Conservation (phyloP, 202 grass and related monocot genomes). For the Eragrostis tef region DNA sequence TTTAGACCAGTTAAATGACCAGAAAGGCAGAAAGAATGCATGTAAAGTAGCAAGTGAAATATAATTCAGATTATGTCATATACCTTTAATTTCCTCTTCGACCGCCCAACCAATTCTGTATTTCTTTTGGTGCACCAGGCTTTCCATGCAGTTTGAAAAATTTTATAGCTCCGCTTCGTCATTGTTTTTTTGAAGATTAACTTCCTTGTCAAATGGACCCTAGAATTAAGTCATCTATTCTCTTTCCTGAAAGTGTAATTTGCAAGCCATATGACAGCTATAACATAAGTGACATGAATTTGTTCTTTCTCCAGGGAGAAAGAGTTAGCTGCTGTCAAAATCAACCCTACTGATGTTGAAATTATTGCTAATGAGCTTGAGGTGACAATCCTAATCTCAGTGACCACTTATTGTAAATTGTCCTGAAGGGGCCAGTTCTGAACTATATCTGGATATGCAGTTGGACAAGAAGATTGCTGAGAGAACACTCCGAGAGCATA, state of each 20-base stretch:
- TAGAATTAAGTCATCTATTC: not conserved
- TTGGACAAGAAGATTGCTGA: conserved; percentile 96
- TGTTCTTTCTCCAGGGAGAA: conserved; percentile 66
- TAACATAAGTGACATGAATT: not conserved
- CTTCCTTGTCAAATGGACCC: not conserved
- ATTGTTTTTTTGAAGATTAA: not conserved
- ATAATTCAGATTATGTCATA: not conserved
- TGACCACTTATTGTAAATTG: not conserved
- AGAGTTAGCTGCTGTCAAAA: conserved; percentile 89
- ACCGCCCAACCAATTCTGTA: not conserved
- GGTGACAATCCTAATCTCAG: conserved; percentile 44
- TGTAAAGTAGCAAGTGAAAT: not conserved
- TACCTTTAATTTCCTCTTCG: not conserved
- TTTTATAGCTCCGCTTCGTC: not conserved
- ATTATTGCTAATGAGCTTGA: conserved; percentile 94
- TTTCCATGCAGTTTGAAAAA: not conserved
- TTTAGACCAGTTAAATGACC: not conserved
- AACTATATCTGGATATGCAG: conserved; percentile 55
- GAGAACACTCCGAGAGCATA: conserved; percentile 91
- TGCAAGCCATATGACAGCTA: not conserved
- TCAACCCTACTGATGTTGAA: conserved; percentile 91
- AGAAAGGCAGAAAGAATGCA: conserved; percentile 11
- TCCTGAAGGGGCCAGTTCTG: not conserved
- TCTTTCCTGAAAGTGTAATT: conserved; percentile 2
- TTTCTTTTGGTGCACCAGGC: not conserved